Evolutionary conservation across 768 basidiomycete genomes (phyloP).

Genomic region (Tylopilus subfusipes): DNA sequence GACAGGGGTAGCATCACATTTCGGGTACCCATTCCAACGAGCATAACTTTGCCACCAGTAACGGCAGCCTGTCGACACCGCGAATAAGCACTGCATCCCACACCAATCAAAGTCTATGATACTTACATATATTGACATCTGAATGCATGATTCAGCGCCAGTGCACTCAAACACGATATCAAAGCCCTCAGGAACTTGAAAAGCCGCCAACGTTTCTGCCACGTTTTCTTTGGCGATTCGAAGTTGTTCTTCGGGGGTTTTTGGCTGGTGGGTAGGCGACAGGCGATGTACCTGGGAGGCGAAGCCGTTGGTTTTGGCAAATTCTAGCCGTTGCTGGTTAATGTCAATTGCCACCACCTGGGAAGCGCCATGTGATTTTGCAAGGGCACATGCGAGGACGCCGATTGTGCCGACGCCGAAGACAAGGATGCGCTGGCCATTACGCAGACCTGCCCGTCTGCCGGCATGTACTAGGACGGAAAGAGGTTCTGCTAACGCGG

Average conservation of each 20-base stretch:
- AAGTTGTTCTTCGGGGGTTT: slow-evolving; percentile 54
- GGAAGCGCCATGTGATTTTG: slow-evolving; percentile 65
- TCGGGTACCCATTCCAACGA: slow-evolving; percentile 93
- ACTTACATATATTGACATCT: slow-evolving; percentile 86
- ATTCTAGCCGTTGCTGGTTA: slow-evolving; percentile 75
- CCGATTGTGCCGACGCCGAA: slow-evolving; percentile 95
- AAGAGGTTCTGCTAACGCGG: slow-evolving; percentile 90
- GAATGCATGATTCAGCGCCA: slow-evolving; percentile 88
- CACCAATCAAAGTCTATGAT: slow-evolving; percentile 10
- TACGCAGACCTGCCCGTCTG: slow-evolving; percentile 40
- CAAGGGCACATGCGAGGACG: slow-evolving; percentile 80
- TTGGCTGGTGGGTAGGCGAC: slow-evolving; percentile 46
- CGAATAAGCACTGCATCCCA: slow-evolving; percentile 15
- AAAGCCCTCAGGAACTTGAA: slow-evolving; percentile 71
- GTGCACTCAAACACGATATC: slow-evolving; percentile 95
- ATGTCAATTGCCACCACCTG: slow-evolving; percentile 82
- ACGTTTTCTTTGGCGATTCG: slow-evolving; percentile 58
- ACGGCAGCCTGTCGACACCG: slow-evolving; percentile 59
- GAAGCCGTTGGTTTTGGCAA: slow-evolving; percentile 73
- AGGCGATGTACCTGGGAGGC: slow-evolving; percentile 70
- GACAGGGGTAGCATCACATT: slow-evolving; percentile 81
- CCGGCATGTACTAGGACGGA: slow-evolving; percentile 78
- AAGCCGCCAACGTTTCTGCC: slow-evolving; percentile 47
- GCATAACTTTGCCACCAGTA: slow-evolving; percentile 86
- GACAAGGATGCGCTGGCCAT: slow-evolving; percentile 75